Percentiles rank a stretch among this genome's conserved stretches.
These are phyloP conservation scores for Clonostachys rhizophaga DNA, from an alignment of 2,329 filamentous ascomycete species.

Conservation along the genomic window DNA sequence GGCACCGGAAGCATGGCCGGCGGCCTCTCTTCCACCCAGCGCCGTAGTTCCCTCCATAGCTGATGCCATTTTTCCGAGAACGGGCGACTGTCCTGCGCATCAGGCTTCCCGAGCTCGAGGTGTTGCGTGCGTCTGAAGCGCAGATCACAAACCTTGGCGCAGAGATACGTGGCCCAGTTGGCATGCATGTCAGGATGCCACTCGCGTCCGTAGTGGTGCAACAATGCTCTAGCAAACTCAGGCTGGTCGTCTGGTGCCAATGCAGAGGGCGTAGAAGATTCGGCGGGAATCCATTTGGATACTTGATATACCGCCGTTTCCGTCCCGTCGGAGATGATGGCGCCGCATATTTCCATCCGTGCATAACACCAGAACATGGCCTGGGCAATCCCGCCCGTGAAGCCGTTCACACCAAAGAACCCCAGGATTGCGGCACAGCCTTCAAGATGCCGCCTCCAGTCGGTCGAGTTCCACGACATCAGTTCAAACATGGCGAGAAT, in stretches of 20 bases:
- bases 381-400: constrained; percentile 34
- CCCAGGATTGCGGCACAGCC: constrained; percentile 49
- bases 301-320: too few relatives aligned
- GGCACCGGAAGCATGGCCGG: constrained; percentile 43
- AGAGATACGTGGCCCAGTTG: constrained; percentile 49
- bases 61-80: constrained; percentile 33
- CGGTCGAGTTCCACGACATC: constrained; percentile 39
- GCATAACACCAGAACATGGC: constrained; percentile 56
- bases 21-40: constrained; percentile 37
- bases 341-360: constrained; percentile 50
- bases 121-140: constrained; percentile 14
- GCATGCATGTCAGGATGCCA: constrained; percentile 41
- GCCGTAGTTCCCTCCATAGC: constrained; percentile 39
- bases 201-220: constrained; percentile 10
- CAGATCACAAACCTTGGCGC: constrained; percentile 34
- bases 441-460: constrained; percentile 51
- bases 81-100: constrained; percentile 21
- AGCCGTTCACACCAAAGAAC: constrained; percentile 42
- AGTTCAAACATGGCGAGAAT: constrained; percentile 42
- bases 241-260: too few relatives aligned
- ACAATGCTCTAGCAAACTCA: constrained; percentile 3
- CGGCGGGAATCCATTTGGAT: too few relatives aligned
- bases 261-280: too few relatives aligned
- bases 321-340: too few relatives aligned
- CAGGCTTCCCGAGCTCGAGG: constrained; percentile 1